phyloP scores from a whole-genome alignment of 345 rosid species.

The Orychophragmus violaceus region DNA sequence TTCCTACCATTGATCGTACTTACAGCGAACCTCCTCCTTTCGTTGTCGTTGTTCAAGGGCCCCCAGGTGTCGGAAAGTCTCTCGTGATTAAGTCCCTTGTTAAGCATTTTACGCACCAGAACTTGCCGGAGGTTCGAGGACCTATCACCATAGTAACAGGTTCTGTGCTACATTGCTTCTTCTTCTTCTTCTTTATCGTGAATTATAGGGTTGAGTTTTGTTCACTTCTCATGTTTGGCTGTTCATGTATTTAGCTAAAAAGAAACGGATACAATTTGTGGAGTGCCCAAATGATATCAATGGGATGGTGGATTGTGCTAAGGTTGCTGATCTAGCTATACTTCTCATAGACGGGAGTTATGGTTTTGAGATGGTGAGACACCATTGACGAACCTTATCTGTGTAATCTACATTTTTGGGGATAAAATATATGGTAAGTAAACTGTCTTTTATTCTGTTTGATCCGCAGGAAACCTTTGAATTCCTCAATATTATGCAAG shows the following conservation, averaged over 20 bases:
- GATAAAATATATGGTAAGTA: no score
- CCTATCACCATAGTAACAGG: constrained; percentile 79
- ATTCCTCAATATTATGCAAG: constrained; percentile 74
- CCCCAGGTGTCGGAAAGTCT: constrained; percentile 86
- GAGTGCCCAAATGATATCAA: constrained; percentile 87
- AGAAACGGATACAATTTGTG: constrained; percentile 65
- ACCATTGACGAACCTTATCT: not conserved
- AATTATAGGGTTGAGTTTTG: not conserved
- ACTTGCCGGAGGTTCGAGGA: constrained; percentile 73
- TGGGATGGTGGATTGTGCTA: constrained; percentile 81
- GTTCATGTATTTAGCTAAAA: constrained; percentile 26
- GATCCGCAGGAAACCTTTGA: constrained; percentile 59
- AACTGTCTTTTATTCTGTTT: not conserved
- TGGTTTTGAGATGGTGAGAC: constrained; percentile 60
- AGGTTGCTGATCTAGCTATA: constrained; percentile 75
- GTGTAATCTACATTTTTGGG: no score
- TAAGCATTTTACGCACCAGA: constrained; percentile 70
- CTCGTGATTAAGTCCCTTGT: constrained; percentile 65
- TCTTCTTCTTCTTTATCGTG: not conserved
- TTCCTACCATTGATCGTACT: constrained; percentile 60
- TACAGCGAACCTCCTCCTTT: constrained; percentile 71
- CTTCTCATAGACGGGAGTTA: constrained; percentile 81
- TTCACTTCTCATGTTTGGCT: not conserved
- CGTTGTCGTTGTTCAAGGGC: constrained; percentile 77
- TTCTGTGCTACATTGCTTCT: not conserved